Conservation (phyloP, 2,329 filamentous ascomycete species). For the Onygenales sp. region DNA sequence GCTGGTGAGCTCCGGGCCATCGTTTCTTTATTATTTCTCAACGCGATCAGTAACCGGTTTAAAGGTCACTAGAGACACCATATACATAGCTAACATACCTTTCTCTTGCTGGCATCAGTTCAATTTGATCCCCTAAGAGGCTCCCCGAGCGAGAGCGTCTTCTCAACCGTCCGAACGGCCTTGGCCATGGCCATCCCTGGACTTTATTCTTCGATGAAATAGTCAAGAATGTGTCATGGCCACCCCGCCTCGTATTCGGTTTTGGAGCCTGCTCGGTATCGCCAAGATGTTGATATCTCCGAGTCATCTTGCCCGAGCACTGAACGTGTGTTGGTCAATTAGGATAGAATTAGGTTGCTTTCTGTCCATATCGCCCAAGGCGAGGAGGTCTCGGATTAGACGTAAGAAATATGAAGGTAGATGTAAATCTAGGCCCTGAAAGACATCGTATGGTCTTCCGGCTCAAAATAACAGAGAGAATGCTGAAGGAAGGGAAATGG, state of each 20-base stretch:
- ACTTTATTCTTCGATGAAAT: not conserved
- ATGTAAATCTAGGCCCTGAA: too few relatives aligned
- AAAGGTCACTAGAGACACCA: too few relatives aligned
- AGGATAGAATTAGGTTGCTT: too few relatives aligned
- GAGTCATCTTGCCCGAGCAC: too few relatives aligned
- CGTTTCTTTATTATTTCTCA: not conserved
- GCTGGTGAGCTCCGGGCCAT: not conserved
- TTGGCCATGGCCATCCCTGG: not conserved
- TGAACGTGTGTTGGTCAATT: too few relatives aligned
- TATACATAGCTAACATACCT: not conserved
- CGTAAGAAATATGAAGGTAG: too few relatives aligned
- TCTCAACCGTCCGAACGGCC: not conserved
- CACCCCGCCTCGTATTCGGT: not conserved
- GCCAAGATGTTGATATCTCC: not conserved
- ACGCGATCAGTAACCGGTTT: not conserved
- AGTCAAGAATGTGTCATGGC: not conserved
- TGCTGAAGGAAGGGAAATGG: too few relatives aligned
- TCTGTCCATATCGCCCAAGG: too few relatives aligned
- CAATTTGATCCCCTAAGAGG: not conserved
- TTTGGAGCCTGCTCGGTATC: not conserved
- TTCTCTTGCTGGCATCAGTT: not conserved
- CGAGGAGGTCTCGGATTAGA: too few relatives aligned
- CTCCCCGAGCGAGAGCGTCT: not conserved
- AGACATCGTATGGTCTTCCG: too few relatives aligned
- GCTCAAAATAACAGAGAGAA: too few relatives aligned